Base-by-base conservation (phyloP, 805 yeast species). In the Isabelozyma gotoi region DNA sequence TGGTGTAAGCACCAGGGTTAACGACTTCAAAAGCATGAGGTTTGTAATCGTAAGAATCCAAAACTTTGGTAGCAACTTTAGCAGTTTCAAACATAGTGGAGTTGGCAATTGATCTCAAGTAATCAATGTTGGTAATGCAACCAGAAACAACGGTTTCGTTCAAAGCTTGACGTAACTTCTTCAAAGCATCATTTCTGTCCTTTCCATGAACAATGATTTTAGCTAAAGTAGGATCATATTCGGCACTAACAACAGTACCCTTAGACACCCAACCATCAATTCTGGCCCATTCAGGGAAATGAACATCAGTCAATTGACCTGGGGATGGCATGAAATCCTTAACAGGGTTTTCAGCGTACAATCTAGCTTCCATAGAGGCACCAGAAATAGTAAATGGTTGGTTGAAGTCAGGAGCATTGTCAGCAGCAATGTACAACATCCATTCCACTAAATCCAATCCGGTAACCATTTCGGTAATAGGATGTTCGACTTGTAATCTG, bases 401-500 rank as follows among this genome's bases (percentile, higher is more conserved):
- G 32, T 68, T 56, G 55, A 90, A 88, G 59, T 84, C 88, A 5
- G 96, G 96, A 3, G 97, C 84, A 52, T 77, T 77, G 59, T 88
- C 91, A 31, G 96, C 96, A 27, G 97, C 97, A 61, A 92, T 86
- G 54, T 76, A 72, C 49, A 92, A 71, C 99, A 94, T 94, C 97
- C 97, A 89, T 66, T 94, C 97, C 16, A 92, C 98, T 50, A 92
- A 73, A 67, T 92, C 99, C 42, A 91, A 71, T 2, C 97, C 97
- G 15, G 97, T 92, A 33, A 88, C 96, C 81, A 82, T 75, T 68
- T 92, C 99, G 20, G 99, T 92, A 56, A 94, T 85, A 33, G 98
- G 98, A 65, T 92, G 99, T 72, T 92, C 99, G 38, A 92, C 99
- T 67, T 92, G 99, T 55, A 92, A 78, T 62, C 99, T 83, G 10